A percentile compares a stretch with the other conserved stretches of the same genome.
phyloP scores from a whole-genome alignment of 208 protist species.

The Phytomonas sp. region DNA sequence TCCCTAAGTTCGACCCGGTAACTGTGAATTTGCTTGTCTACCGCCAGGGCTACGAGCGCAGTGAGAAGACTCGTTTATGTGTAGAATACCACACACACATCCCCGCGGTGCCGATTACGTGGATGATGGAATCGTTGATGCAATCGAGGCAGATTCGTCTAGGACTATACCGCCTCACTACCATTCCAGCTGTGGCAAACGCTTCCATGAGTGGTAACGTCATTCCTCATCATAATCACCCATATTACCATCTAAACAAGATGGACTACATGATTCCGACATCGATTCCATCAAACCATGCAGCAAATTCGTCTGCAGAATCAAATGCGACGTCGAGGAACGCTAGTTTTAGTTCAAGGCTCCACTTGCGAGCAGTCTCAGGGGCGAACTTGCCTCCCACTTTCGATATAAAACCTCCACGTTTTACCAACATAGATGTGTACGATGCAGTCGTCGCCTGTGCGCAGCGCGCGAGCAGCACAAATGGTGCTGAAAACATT shows the following conservation, averaged over 20 bases:
- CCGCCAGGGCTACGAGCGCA: constrained; percentile 84
- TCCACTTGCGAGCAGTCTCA: constrained; percentile 15
- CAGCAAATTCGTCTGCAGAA: background rate
- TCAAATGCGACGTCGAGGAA: background rate
- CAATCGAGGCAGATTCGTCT: constrained; percentile 83
- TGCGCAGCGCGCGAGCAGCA: background rate
- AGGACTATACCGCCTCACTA: constrained; percentile 50
- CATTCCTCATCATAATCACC: constrained; percentile 82
- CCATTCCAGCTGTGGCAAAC: constrained; percentile 70
- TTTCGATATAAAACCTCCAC: constrained; percentile 40
- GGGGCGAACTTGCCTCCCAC: constrained; percentile 46
- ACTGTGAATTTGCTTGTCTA: constrained; percentile 70
- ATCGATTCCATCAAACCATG: constrained; percentile 32
- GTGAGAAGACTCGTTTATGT: constrained; percentile 76
- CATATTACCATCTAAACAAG: constrained; percentile 79
- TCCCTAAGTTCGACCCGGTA: constrained; percentile 42
- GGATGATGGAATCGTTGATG: constrained; percentile 85
- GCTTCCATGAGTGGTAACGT: constrained; percentile 42
- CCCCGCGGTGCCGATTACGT: constrained; percentile 65
- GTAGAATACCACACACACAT: constrained; percentile 46
- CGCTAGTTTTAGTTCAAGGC: constrained; percentile 9
- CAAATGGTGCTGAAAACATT: background rate
- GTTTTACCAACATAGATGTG: constrained; percentile 60
- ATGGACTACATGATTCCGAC: constrained; percentile 71
- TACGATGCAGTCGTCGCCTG: constrained; percentile 50